These are phyloP conservation scores for Aureobasidium sp. DNA, from an alignment of 2,329 filamentous ascomycete genomes.

Conservation along the genomic window DNA sequence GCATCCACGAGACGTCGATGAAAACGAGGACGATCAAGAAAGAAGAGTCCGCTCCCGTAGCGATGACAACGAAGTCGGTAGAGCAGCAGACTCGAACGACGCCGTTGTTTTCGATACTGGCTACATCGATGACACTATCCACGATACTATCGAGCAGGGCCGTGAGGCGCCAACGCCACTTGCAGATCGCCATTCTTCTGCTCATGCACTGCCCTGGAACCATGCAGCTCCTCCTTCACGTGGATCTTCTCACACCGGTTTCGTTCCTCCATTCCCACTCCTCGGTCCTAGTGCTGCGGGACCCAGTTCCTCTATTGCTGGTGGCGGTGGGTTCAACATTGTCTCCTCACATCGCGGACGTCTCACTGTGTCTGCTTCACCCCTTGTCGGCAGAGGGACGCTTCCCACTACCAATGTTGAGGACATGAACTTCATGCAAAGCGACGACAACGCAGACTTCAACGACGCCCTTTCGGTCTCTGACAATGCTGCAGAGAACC, in stretches of 20 bases:
- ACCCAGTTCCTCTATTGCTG: slow-evolving; percentile 10
- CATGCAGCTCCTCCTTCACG: slow-evolving; percentile 44
- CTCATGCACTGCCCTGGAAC: slow-evolving; percentile 61
- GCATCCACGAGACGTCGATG: slow-evolving; percentile 21
- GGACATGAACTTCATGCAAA: slow-evolving; percentile 9
- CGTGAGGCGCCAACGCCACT: slow-evolving; percentile 61
- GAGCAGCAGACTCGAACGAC: background rate
- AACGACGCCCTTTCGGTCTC: background rate
- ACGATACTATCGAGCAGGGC: slow-evolving; percentile 54
- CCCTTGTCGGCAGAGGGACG: slow-evolving; percentile 48
- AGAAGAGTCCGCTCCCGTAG: slow-evolving; percentile 26
- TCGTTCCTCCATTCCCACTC: background rate
- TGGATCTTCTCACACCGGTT: slow-evolving; percentile 38
- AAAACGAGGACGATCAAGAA: slow-evolving; percentile 22
- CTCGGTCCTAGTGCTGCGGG: background rate
- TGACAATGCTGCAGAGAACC: background rate
- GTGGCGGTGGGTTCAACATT: background rate
- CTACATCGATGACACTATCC: background rate
- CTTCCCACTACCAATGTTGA: background rate
- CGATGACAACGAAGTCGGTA: slow-evolving; percentile 23
- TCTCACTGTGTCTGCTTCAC: slow-evolving; percentile 54
- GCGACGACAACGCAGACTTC: slow-evolving; percentile 1
- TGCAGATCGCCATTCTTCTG: slow-evolving; percentile 53
- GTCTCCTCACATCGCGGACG: slow-evolving; percentile 36
- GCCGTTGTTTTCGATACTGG: slow-evolving; percentile 13